Percentiles rank a stretch among this genome's conserved stretches.
Conservation (phyloP, 176 grass and related monocot species). For the Paspalum vaginatum region DNA sequence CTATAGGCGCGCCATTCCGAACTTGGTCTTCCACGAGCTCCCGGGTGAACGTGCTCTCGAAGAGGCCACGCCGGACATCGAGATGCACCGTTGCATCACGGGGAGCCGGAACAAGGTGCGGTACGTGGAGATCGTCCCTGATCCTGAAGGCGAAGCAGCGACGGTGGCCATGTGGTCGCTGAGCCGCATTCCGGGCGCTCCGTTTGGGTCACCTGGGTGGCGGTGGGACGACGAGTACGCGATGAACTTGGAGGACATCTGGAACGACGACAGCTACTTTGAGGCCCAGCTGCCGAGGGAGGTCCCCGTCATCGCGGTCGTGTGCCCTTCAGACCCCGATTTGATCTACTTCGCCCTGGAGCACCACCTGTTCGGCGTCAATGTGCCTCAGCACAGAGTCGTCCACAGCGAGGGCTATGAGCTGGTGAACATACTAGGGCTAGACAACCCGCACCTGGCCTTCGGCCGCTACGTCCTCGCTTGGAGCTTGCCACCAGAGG, state of each 20-base stretch:
- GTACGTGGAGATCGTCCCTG: not conserved
- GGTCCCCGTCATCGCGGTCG: not conserved
- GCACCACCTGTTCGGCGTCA: not conserved
- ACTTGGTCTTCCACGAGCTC: not conserved
- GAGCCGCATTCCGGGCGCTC: too few species aligned
- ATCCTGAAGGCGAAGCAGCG: not conserved
- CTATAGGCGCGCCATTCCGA: too few species aligned
- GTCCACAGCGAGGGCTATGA: too few species aligned
- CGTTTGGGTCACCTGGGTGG: not conserved
- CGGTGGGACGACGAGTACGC: not conserved
- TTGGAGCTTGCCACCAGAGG: not conserved
- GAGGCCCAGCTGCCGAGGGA: not conserved
- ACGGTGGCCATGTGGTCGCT: not conserved
- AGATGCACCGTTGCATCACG: not conserved
- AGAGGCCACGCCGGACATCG: not conserved
- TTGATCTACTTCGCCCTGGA: constrained; percentile 1
- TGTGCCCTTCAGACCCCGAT: not conserved
- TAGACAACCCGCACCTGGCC: not conserved
- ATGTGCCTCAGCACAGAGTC: not conserved
- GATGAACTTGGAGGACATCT: not conserved
- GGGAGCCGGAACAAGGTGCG: not conserved
- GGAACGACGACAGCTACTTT: not conserved
- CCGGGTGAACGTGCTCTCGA: not conserved
- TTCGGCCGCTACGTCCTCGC: not conserved
- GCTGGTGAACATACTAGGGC: not conserved